phyloP scores from a whole-genome alignment of 2,329 filamentous ascomycete species.

The Cyphellophora europaea region DNA sequence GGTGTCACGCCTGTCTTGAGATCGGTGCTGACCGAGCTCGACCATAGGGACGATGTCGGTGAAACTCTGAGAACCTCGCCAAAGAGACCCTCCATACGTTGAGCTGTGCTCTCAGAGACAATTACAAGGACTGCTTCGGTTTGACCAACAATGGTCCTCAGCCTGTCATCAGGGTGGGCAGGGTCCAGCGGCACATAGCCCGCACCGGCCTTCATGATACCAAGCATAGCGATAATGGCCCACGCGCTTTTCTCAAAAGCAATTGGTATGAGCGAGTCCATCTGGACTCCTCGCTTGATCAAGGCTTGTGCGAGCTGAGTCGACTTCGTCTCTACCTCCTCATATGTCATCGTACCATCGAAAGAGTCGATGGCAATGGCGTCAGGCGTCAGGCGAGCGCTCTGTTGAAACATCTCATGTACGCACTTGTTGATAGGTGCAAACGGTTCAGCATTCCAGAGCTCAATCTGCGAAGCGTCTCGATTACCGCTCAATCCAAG shows the following conservation, averaged over 20 bases:
- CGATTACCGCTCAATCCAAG: no score
- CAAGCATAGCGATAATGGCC: constrained; percentile 31
- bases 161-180: constrained; percentile 27
- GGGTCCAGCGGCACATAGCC: constrained; percentile 34
- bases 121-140: constrained; percentile 24
- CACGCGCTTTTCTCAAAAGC: constrained; percentile 36
- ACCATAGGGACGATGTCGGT: no score
- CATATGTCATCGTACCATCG: constrained; percentile 30
- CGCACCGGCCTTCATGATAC: constrained; percentile 32
- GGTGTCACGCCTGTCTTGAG: constrained; percentile 32
- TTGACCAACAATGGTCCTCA: constrained; percentile 26
- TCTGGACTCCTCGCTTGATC: constrained; percentile 27
- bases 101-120: constrained; percentile 24
- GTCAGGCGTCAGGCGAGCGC: constrained; percentile 9
- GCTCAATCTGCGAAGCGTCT: no score
- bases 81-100: no score
- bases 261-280: constrained; percentile 29
- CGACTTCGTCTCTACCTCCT: constrained; percentile 24
- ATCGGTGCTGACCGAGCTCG: constrained; percentile 3
- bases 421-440: no score
- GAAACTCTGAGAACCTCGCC: constrained; percentile 21
- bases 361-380: constrained; percentile 26
- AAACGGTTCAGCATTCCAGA: no score
- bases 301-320: constrained; percentile 28
- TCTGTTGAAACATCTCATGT: constrained; percentile 2